Evolutionary conservation across 148 eudicot genomes (phyloP).

Genomic region (Agrostemma githago): DNA sequence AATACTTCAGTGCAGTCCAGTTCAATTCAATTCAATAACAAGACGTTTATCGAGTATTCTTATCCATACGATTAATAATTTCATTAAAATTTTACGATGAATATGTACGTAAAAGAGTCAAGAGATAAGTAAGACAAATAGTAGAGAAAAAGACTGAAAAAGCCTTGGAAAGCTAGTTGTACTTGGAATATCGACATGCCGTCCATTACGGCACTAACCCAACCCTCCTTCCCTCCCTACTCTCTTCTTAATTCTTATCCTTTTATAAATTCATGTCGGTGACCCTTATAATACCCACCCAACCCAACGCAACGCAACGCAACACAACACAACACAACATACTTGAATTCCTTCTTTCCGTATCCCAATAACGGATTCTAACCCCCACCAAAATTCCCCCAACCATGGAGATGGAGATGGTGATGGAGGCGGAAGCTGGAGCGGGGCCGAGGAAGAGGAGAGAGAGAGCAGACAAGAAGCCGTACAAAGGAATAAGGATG

Average conservation of each 20-base stretch:
- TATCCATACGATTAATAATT: no score
- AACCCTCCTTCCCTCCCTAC: neutral
- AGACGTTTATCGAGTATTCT: no score
- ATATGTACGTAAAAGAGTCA: neutral
- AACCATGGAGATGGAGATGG: conserved; percentile 13
- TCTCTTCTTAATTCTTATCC: neutral
- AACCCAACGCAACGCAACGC: conserved; percentile 4
- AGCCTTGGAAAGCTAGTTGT: conserved; percentile 13
- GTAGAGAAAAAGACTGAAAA: no score
- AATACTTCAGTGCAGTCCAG: no score
- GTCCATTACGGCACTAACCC: conserved; percentile 25
- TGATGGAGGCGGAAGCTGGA: no score
- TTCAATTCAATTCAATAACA: no score
- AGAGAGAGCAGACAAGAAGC: conserved; percentile 47
- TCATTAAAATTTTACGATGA: no score
- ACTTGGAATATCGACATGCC: conserved; percentile 25
- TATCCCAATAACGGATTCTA: neutral
- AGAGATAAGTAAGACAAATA: no score
- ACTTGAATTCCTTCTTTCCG: conserved; percentile 1
- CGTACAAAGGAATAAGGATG: conserved; percentile 88
- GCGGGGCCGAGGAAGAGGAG: conserved; percentile 39
- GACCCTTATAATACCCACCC: conserved; percentile 21
- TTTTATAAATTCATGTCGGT: conserved; percentile 35
- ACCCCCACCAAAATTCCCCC: neutral
- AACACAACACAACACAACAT: conserved; percentile 2